Conservation (phyloP, 768 basidiomycete genomes). For the Clathrus columnatus region DNA sequence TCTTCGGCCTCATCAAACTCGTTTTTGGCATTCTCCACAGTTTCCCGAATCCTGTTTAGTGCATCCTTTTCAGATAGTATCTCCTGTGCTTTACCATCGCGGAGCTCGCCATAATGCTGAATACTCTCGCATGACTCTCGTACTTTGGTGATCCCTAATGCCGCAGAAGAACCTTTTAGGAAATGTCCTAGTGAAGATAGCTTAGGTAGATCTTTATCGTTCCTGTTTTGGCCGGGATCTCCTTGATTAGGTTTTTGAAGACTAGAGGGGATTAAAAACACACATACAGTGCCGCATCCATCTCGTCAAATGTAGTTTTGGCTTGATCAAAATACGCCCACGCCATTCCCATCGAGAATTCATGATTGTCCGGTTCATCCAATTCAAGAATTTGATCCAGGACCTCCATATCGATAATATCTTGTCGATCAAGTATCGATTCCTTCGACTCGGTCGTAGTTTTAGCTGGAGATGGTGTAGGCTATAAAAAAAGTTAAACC, state of each 20-base stretch:
- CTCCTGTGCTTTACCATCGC: conserved; percentile 43
- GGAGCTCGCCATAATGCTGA: conserved; percentile 72
- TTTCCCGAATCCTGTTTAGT: conserved; percentile 41
- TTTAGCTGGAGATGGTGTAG: neutral
- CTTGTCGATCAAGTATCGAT: neutral
- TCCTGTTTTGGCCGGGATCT: conserved; percentile 30
- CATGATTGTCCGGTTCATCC: conserved; percentile 65
- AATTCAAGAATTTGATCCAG: conserved; percentile 87
- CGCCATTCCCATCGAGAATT: conserved; percentile 76
- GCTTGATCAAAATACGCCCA: conserved; percentile 78
- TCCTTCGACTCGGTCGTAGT: neutral
- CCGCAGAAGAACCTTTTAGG: conserved; percentile 95
- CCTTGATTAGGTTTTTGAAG: neutral
- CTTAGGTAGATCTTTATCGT: conserved; percentile 45
- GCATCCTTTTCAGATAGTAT: conserved; percentile 41
- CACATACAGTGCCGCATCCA: conserved; percentile 75
- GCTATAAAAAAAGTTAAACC: too few relatives aligned
- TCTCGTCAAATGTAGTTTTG: conserved; percentile 59
- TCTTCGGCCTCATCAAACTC: conserved; percentile 63
- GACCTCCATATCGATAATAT: conserved; percentile 65
- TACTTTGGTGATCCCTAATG: conserved; percentile 77
- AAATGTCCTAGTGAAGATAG: conserved; percentile 84
- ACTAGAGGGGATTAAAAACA: neutral
- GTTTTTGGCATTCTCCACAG: conserved; percentile 50
- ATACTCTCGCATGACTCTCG: conserved; percentile 84